Evolutionary conservation across 257 asterid genomes (phyloP), one percentile per base, ranked within the genome.

Genomic region (Primulina huaijiensis): DNA sequence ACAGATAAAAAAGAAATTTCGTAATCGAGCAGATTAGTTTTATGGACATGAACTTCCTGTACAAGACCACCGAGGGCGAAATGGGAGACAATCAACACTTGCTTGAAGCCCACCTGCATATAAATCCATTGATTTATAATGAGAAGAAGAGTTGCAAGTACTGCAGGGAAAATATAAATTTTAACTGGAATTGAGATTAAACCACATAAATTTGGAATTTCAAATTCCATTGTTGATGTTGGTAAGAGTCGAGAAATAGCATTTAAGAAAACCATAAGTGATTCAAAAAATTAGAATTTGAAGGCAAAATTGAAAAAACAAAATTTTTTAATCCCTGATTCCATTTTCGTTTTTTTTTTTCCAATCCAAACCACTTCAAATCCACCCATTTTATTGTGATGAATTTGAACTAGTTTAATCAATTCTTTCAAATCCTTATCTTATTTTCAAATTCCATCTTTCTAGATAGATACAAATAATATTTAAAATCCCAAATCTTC

Each of bases 101-200:
- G 78, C 5, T 73, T n/a, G 90, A 83, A 35, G 60, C 73, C 1
- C 73, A 77, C 87, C 91, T 83, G 89, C 72, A 74, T 63, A 61
- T 57, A 23, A 70, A 63, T 53, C 20, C n/a, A 33, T 62, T 35
- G 21, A 37, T 65, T 68, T 21, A 67, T 9, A 43, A 29, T 5
- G 52, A 52, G 17, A 29, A 21, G 25, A 21, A 55, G 7, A 37
- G 53, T 53, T 33, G 79, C 62, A 23, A 23, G 25, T 7, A 19
- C 6, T 23, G 25, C 25, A 1, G 25, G 23, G 0, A 7, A 31
- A 31, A 2, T 16, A 27, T 17, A 53, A 6, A 68, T 12, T 10
- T 43, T 43, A 53, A 27, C 2, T 35, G 3, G 64, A 46, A 23
- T 1, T 34, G 11, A 4, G 23, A 33, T 6, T 17, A 38, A 38